Base-by-base conservation (phyloP, 1,139 yeast species). In the Lizanozyma gosingica region DNA sequence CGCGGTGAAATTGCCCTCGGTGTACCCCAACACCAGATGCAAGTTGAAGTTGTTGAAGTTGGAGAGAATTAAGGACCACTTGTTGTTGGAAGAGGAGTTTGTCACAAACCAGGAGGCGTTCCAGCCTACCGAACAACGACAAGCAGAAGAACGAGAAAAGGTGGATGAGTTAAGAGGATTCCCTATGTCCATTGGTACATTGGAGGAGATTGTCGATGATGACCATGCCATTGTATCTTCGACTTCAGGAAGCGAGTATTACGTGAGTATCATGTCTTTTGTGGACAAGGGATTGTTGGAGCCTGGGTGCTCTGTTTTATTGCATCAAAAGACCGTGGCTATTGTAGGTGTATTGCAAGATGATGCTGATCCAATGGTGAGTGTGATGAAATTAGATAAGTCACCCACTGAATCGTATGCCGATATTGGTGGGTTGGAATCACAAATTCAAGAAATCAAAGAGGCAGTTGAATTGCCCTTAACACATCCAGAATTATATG, bases 171-270 rank as follows among this genome's bases (percentile, higher is more conserved):
- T 92, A 57, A 79, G 98, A 62, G 98, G 99, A 9, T 80, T 88
- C 37, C 99, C 99, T 43, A 83, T 92, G 87, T 83, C 95, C 35
- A 86, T 94, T 45, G 99, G 99, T 38, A 88, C 96, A 3, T 72
- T 92, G 55, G 98, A 92, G 59, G 99, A 92, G 65, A 85, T 94
- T 45, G 87, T 92, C 51, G 98, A 92, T 59, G 98, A 92, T 61
- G 98, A 92, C 60, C 98, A 94, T 62, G 99, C 98, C 16, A 94
- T 92, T 67, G 97, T 92, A 37, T 87, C 97, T 34, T 81, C 94
- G 41, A 82, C 95, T 3, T 87, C 96, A 11, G 97, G 97, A 18
- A 95, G 97, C 4, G 98, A 94, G 63, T 94, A 90, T 63, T 92
- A 92, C 58, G 99, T 92, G 33, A 82, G 95, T 6, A 92, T 92